Evolutionary conservation across 805 yeast genomes (phyloP), one percentile per base, ranked within the genome.

Genomic region (Candida golubevii): DNA sequence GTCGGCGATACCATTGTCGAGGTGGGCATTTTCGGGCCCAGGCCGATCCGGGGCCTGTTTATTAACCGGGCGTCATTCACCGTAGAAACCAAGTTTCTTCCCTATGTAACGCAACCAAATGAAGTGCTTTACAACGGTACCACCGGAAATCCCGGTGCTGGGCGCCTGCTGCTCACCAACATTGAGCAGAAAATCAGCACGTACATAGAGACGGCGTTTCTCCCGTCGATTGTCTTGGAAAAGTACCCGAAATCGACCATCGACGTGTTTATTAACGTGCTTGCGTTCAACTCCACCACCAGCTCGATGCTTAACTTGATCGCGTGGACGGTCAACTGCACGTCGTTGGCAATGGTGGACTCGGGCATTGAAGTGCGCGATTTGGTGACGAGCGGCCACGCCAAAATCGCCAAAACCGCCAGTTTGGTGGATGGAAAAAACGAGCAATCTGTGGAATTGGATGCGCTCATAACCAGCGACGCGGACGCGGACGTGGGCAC

Each of bases 231-330:
- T 2, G 53, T 83, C 14, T 67, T 88, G 30, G 78, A 78, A 11
- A 81, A 82, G 49, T 93, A 93, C 61, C 97, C 98, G 5, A 91
- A 91, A 63, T 86, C 96, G 2, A 81, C 90, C 14, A 87, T 91
- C 45, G 93, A 84, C 57, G 75, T 91, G 12, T 83, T 82, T 49
- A 69, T 93, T 6, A 78, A 83, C 33, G 68, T 91, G 7, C 73
- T 90, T 27, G 71, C 83, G n/a, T 58, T 69, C 4, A 51, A 57
- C 26, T 42, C 62, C 12, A 55, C 58, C 39, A 56, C 62, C 10
- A 18, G 42, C 26, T 58, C 60, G 8, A 55, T 72, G 39, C 55
- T 69, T 36, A 69, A 75, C 38, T 63, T 75, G 42, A 59, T 70
- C 18, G 71, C 75, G 23, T 78, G 82, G 67, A 66, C 82, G 3